Conservation (phyloP, 2,329 filamentous ascomycete species). For the Colletotrichum abscissum region DNA sequence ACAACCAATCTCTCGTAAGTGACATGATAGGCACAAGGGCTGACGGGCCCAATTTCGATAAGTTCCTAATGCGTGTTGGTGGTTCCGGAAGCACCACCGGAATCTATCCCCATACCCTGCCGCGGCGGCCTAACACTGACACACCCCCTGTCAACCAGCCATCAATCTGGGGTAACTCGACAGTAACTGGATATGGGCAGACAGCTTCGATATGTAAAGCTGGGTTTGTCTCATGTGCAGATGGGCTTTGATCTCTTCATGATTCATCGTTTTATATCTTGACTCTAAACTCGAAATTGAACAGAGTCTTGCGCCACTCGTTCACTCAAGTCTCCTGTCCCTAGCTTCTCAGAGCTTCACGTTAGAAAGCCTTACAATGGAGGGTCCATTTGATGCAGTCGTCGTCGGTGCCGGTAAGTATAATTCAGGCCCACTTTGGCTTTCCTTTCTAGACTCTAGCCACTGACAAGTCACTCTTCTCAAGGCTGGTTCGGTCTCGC, state of each 20-base stretch:
- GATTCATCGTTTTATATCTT: not conserved
- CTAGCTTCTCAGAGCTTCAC: not conserved
- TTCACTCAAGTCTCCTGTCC: not conserved
- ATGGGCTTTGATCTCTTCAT: not conserved
- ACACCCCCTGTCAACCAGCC: not conserved
- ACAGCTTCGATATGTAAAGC: not conserved
- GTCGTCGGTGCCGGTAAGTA: not conserved
- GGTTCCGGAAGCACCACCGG: not conserved
- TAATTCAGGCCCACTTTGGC: not conserved
- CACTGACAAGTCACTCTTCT: constrained; percentile 43
- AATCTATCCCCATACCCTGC: not conserved
- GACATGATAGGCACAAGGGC: constrained; percentile 9
- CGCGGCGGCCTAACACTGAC: not conserved
- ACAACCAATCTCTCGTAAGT: not conserved
- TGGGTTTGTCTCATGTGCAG: not conserved
- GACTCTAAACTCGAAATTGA: not conserved
- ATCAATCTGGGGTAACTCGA: not conserved
- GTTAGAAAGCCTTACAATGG: not conserved
- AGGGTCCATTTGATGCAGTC: not conserved
- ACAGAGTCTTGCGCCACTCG: not conserved
- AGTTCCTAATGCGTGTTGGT: not conserved
- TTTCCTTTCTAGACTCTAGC: not conserved
- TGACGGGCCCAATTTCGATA: not conserved
- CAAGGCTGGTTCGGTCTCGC: constrained; percentile 59
- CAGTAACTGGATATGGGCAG: not conserved